phyloP scores from a whole-genome alignment of 805 yeast genomes.

The Yamadazyma scolyti region DNA sequence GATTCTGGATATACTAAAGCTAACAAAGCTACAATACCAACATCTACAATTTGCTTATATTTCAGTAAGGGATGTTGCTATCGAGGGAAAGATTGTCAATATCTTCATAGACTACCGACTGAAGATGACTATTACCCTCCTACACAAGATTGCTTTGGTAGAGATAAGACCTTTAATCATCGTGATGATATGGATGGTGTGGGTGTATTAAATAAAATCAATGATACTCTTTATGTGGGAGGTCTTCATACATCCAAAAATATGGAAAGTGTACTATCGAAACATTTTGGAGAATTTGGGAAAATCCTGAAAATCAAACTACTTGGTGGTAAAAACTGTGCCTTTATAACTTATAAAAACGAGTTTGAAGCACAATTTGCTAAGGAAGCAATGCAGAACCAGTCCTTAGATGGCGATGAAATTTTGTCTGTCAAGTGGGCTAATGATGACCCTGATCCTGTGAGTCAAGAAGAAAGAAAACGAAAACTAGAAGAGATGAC shows the following conservation, averaged over 20 bases:
- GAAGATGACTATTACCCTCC: constrained; percentile 55
- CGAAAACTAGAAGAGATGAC: constrained; percentile 50
- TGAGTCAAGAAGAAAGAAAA: constrained; percentile 48
- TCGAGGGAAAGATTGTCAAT: constrained; percentile 72
- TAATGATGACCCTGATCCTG: constrained; percentile 79
- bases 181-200: constrained; percentile 94
- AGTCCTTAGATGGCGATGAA: constrained; percentile 61
- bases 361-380: constrained; percentile 90
- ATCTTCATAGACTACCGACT: constrained; percentile 71
- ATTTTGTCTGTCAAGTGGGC: constrained; percentile 82
- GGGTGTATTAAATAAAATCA: constrained; percentile 70
- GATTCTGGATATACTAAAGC: constrained; percentile 81
- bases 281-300: constrained; percentile 72
- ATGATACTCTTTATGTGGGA: constrained; percentile 76
- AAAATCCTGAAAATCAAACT: constrained; percentile 63
- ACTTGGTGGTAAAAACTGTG: constrained; percentile 61
- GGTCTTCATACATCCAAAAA: constrained; percentile 41
- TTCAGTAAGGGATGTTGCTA: constrained; percentile 89
- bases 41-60: constrained; percentile 66
- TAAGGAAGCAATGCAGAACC: constrained; percentile 89
- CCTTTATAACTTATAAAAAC: constrained; percentile 66
- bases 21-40: constrained; percentile 33
- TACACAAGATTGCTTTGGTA: constrained; percentile 85
- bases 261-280: constrained; percentile 30
- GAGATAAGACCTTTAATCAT: constrained; percentile 78